Evolutionary conservation across 192 early-diverging fungal genomes (phyloP).

Genomic region (Coemansia sp.): DNA sequence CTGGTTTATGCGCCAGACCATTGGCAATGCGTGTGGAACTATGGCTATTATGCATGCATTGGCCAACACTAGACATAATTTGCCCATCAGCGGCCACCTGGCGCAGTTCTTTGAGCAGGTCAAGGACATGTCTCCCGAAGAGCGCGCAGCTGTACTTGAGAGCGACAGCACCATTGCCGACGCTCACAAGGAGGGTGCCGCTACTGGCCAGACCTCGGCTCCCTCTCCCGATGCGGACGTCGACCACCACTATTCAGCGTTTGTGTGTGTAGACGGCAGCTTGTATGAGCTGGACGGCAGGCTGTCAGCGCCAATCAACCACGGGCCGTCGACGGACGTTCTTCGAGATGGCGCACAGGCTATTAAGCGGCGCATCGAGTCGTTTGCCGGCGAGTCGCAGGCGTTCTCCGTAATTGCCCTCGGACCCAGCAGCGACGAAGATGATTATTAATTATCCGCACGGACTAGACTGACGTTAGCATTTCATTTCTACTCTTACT

Average conservation of each 20-base stretch:
- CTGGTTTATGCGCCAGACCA: constrained; percentile 83
- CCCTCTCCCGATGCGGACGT: constrained; percentile 72
- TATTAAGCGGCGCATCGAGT: constrained; percentile 20
- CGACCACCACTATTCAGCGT: constrained; percentile 83
- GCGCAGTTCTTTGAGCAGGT: constrained; percentile 63
- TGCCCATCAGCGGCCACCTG: constrained; percentile 52
- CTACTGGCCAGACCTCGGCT: constrained; percentile 63
- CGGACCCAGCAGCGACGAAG: constrained; percentile 4
- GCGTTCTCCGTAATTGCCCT: constrained; percentile 33
- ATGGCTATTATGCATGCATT: constrained; percentile 90
- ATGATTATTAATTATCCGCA: no score
- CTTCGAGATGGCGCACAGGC: constrained; percentile 38
- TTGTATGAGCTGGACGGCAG: constrained; percentile 89
- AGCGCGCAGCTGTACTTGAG: constrained; percentile 72
- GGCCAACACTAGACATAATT: constrained; percentile 61
- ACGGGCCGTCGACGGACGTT: constrained; percentile 62
- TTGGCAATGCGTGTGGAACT: constrained; percentile 89
- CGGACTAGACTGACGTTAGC: no score
- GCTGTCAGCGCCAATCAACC: constrained; percentile 77
- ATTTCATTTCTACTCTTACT: no score
- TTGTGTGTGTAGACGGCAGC: constrained; percentile 69
- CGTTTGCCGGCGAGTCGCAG: constrained; percentile 3
- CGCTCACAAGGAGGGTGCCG: constrained; percentile 55
- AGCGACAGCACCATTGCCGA: constrained; percentile 52
- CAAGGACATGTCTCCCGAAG: constrained; percentile 58